phyloP scores from a whole-genome alignment of 345 rosid species.

The Eucalyptus tenuipes region DNA sequence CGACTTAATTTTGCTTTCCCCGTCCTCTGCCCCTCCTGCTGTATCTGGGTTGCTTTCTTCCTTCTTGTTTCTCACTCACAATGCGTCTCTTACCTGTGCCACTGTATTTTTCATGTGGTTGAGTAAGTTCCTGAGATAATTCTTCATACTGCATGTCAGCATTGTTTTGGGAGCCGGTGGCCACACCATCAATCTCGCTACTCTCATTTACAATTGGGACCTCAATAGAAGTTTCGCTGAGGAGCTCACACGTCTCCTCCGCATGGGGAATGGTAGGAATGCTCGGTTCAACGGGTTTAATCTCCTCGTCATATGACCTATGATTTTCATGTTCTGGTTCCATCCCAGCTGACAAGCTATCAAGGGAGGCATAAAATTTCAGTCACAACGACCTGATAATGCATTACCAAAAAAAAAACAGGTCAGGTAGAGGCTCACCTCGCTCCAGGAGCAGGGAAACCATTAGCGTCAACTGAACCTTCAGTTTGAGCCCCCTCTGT shows the following conservation, averaged over 20 bases:
- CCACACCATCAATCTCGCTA: constrained; percentile 6
- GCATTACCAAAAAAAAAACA: not conserved
- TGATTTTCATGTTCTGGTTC: constrained; percentile 18
- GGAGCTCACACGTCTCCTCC: constrained; percentile 10
- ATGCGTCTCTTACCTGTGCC: constrained; percentile 1
- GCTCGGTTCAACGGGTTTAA: not conserved
- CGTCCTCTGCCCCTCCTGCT: constrained; percentile 33
- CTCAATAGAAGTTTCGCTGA: constrained; percentile 34
- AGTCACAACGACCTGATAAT: not conserved
- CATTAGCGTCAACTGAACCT: constrained; percentile 20
- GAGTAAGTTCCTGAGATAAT: constrained; percentile 12
- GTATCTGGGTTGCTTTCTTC: constrained; percentile 28
- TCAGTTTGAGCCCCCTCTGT: constrained; percentile 21
- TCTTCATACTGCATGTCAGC: constrained; percentile 35
- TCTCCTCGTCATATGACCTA: constrained; percentile 12
- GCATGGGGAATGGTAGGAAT: not conserved
- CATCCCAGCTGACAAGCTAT: constrained; percentile 21
- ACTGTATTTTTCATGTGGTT: constrained; percentile 9
- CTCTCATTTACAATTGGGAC: constrained; percentile 12
- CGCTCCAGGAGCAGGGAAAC: constrained; percentile 35
- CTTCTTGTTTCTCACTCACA: constrained; percentile 21
- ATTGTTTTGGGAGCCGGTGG: constrained; percentile 36
- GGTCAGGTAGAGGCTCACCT: constrained; percentile 19
- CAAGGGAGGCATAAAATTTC: not conserved
- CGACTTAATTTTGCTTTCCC: constrained; percentile 7